A percentile compares a stretch with the other conserved stretches of the same genome.
These are phyloP conservation scores for Claviceps sorghi DNA, from an alignment of 2,329 filamentous ascomycete genomes.

Conservation along the genomic window DNA sequence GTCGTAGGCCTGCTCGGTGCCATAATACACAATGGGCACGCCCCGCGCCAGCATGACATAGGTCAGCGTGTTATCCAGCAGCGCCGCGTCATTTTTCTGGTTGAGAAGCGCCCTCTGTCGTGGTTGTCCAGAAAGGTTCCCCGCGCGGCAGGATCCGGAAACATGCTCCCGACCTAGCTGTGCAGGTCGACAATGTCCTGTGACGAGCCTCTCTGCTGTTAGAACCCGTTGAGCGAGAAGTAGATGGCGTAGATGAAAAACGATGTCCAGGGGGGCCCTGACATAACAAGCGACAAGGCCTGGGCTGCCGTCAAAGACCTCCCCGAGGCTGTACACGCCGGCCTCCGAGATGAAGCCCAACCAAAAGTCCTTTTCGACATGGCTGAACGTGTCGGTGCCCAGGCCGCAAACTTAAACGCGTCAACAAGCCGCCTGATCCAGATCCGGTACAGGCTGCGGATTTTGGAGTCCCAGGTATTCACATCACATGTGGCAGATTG, in stretches of 20 bases:
- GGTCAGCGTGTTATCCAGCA: slow-evolving; percentile 46
- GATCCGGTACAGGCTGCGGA: slow-evolving; percentile 35
- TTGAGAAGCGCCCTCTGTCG: slow-evolving; percentile 38
- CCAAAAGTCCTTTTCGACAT: slow-evolving; percentile 46
- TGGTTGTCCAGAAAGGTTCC: slow-evolving; percentile 45
- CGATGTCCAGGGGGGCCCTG: slow-evolving; percentile 30
- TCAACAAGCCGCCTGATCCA: slow-evolving; percentile 45
- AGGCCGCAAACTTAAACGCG: slow-evolving; percentile 49
- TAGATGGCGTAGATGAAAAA: slow-evolving; percentile 45
- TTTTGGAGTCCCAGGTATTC: slow-evolving; percentile 34
- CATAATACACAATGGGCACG: slow-evolving; percentile 51
- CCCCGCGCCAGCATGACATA: slow-evolving; percentile 48
- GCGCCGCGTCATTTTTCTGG: slow-evolving; percentile 34
- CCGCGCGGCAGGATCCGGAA: slow-evolving; percentile 30
- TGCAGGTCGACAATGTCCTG: slow-evolving; percentile 25
- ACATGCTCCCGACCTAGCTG: slow-evolving; percentile 19
- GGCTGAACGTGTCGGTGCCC: slow-evolving; percentile 47
- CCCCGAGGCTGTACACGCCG: slow-evolving; percentile 46
- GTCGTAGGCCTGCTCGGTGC: slow-evolving; percentile 46
- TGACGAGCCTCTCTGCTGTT: slow-evolving; percentile 23
- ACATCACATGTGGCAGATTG: slow-evolving; percentile 46
- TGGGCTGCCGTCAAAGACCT: slow-evolving; percentile 41
- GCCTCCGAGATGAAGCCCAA: slow-evolving; percentile 35
- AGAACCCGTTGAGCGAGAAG: slow-evolving; percentile 27
- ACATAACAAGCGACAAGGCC: slow-evolving; percentile 38